Evolutionary conservation across 177 flowering plant species (phyloP).

Genomic region (Telopea speciosissima): DNA sequence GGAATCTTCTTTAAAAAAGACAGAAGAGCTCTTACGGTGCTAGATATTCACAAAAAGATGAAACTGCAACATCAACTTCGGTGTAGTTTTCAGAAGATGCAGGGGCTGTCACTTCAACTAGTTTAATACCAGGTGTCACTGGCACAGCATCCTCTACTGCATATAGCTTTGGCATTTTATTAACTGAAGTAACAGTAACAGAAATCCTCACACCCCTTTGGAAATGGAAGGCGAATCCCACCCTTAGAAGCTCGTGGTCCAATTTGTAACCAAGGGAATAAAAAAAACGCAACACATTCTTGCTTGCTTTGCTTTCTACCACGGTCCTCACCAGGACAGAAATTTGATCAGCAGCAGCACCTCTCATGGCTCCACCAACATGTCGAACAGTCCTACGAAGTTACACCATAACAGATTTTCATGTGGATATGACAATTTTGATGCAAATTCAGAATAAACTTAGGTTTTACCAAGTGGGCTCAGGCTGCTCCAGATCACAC

Average conservation of each 20-base stretch:
- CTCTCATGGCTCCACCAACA: constrained; percentile 85
- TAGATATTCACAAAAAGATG: constrained; percentile 96
- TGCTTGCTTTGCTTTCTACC: constrained; percentile 89
- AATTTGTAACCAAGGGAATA: constrained; percentile 81
- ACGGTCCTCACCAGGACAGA: constrained; percentile 74
- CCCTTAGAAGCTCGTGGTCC: constrained; percentile 79
- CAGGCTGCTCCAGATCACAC: constrained; percentile 87
- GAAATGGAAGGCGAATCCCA: constrained; percentile 76
- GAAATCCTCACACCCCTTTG: constrained; percentile 71
- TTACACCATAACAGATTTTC: not conserved
- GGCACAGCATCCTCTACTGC: constrained; percentile 82
- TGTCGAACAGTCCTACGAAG: constrained; percentile 77
- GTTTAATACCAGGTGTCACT: constrained; percentile 81
- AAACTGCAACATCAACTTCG: constrained; percentile 73
- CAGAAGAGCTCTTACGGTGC: constrained; percentile 70
- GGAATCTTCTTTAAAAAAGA: not conserved
- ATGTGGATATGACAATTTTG: no score
- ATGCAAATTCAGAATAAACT: no score
- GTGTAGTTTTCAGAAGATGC: constrained; percentile 74
- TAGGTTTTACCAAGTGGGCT: constrained; percentile 62
- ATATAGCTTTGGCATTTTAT: constrained; percentile 78
- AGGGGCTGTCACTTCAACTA: constrained; percentile 93
- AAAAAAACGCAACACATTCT: constrained; percentile 75
- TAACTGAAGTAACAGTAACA: constrained; percentile 73
- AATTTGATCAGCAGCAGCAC: constrained; percentile 89